Base-by-base conservation (phyloP, 2,329 filamentous ascomycete genomes). In the Monilinia laxa region DNA sequence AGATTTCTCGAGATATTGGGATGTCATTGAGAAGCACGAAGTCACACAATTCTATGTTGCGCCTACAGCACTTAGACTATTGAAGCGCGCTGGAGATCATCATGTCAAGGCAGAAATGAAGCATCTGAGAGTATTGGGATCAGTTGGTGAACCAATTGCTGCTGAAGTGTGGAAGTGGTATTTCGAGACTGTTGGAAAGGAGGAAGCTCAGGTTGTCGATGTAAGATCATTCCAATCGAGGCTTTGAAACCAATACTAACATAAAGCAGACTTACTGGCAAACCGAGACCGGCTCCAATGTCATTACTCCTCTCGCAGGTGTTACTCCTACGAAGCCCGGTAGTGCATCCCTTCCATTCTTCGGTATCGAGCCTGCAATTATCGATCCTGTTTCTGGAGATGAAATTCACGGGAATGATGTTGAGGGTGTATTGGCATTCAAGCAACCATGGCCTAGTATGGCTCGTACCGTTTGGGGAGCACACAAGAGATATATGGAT, bases 91-190 rank as follows among this genome's bases (percentile, higher is more conserved):
- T 40, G 95, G 95, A 68, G 89, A 98, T 77, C 86, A 98, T 77
- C 92, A 95, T 77, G 92, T 98, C 75, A 91, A 92, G 81, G 87
- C 90, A 76, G 82, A 92, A 77, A 95, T 99, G 91, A 90, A 91
- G 80, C 87, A 92, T 74, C 85, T 99, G 70, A 87, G 95, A 77
- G 90, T 98, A 7, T 83, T 99, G 25, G 95, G 94, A 68, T 97
- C 94, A 23, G 95, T 99, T 67, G 95, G 95, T 73, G 95, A 99
- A 82, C 95, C 95, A 51, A 99, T 99, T 75, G 94, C 95, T 23
- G 92, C 94, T 28, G 95, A 99, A 79, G 91, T 99, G 68, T 99
- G 95, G 95, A 98, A 98, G 82, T 99, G 95, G 95, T 99, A 98
- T 81, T 94, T 93, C 78, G 93, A 98, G 79, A 85, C 90, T 73